Percentiles rank a stretch among this genome's conserved stretches.
Evolutionary conservation across 441 rosid species (phyloP).

Genomic region (Biscutella laevigata): DNA sequence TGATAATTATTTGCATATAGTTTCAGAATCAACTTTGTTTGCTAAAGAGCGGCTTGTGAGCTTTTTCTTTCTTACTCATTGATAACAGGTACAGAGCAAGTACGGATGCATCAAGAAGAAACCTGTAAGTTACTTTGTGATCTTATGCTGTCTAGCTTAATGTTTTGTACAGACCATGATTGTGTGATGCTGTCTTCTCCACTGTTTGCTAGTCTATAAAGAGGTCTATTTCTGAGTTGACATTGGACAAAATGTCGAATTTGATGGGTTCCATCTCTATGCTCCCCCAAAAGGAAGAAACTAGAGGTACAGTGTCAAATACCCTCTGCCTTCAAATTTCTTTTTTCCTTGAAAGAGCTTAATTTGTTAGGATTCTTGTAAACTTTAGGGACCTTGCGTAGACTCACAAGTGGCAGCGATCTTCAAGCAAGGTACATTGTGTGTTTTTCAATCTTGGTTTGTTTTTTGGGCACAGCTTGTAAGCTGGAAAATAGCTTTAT

Average conservation of each 20-base stretch:
- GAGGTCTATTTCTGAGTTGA: constrained; percentile 70
- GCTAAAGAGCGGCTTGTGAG: background rate
- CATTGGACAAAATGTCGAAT: constrained; percentile 65
- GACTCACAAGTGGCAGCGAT: constrained; percentile 50
- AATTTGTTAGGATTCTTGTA: background rate
- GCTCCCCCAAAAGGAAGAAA: constrained; percentile 43
- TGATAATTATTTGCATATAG: constrained; percentile 10
- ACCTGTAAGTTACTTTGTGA: constrained; percentile 37
- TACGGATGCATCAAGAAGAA: constrained; percentile 64
- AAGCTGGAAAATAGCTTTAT: background rate
- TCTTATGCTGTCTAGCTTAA: background rate
- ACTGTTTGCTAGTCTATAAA: constrained; percentile 36
- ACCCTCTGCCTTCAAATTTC: background rate
- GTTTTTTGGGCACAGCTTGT: background rate
- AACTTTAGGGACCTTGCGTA: constrained; percentile 42
- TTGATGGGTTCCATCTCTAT: constrained; percentile 57
- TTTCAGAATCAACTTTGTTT: background rate
- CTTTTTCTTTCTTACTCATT: constrained; percentile 6
- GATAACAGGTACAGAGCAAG: constrained; percentile 74
- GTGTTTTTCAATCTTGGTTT: background rate
- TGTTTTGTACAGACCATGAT: constrained; percentile 4
- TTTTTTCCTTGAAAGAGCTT: background rate
- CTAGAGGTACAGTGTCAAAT: constrained; percentile 33
- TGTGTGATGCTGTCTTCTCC: background rate
- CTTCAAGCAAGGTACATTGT: constrained; percentile 48